phyloP scores from a whole-genome alignment of 495 filamentous ascomycete genomes.

The Podospora sp. region DNA sequence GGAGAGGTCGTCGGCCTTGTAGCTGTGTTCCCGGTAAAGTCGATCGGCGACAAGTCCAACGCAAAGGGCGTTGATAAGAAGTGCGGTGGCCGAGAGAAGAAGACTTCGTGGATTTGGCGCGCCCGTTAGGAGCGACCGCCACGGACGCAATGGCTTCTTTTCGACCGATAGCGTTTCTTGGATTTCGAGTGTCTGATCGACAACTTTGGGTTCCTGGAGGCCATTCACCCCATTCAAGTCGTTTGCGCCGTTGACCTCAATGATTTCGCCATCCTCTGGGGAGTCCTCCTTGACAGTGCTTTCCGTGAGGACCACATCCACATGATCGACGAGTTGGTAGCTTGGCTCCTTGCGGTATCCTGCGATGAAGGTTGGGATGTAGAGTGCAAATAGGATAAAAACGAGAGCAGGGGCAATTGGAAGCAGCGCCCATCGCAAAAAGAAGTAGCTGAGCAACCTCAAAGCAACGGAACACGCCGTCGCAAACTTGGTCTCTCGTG shows the following conservation, averaged over 20 bases:
- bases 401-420: slow-evolving; percentile 64
- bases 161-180: slow-evolving; percentile 53
- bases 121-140: slow-evolving; percentile 73
- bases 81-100: slow-evolving; percentile 60
- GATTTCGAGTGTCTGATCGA: slow-evolving; percentile 47
- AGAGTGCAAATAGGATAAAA: slow-evolving; percentile 71
- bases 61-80: slow-evolving; percentile 68
- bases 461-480: slow-evolving; percentile 57
- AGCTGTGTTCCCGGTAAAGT: slow-evolving; percentile 67
- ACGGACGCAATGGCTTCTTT: slow-evolving; percentile 41
- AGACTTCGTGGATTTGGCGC: slow-evolving; percentile 67
- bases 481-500: slow-evolving; percentile 36
- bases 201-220: slow-evolving; percentile 25
- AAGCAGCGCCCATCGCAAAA: slow-evolving; percentile 71
- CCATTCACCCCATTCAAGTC: slow-evolving; percentile 31
- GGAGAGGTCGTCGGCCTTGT: slow-evolving; percentile 73
- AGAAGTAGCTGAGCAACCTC: slow-evolving; percentile 66
- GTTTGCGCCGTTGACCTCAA: slow-evolving; percentile 4
- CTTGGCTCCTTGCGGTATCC: slow-evolving; percentile 59
- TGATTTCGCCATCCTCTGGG: slow-evolving; percentile 33
- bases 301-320: slow-evolving; percentile 63
- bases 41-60: slow-evolving; percentile 71
- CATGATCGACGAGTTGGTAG: slow-evolving; percentile 62
- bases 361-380: slow-evolving; percentile 67
- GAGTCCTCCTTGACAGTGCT: slow-evolving; percentile 36